Conservation (phyloP, 768 basidiomycete species). For the Mycena vitilis region DNA sequence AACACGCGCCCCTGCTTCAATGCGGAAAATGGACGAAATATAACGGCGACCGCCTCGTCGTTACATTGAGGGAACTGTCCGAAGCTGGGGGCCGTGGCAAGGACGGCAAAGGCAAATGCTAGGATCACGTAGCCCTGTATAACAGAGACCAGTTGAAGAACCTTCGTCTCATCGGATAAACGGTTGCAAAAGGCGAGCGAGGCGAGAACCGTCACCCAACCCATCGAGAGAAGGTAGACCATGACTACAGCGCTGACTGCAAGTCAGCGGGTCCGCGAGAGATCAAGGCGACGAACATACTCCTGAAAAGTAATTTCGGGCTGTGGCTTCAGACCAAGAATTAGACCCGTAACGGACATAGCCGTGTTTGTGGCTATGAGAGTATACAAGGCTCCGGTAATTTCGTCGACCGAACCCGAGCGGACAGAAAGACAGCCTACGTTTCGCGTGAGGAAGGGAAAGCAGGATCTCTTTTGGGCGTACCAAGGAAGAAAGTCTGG, state of each 20-base stretch:
- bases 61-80: conserved; percentile 9
- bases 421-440: conserved; percentile 9
- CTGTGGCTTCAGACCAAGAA: conserved; percentile 2
- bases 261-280: not conserved
- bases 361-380: conserved; percentile 12
- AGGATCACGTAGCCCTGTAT: conserved; percentile 19
- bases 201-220: conserved; percentile 9
- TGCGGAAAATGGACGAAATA: conserved; percentile 17
- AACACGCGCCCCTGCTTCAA: conserved; percentile 5
- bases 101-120: conserved; percentile 3
- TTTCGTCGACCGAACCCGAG: conserved; percentile 6
- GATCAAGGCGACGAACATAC: not conserved
- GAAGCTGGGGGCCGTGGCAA: not conserved
- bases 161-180: conserved; percentile 6
- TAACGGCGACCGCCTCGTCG: conserved; percentile 11
- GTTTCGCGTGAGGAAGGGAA: too few species aligned
- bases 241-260: not conserved
- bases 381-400: conserved; percentile 8
- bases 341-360: conserved; percentile 9
- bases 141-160: conserved; percentile 2
- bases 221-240: conserved; percentile 20
- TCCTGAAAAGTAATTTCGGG: conserved; percentile 19
- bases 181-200: conserved; percentile 11
- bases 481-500: conserved; percentile 14
- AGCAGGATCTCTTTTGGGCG: not conserved